Percentiles rank a stretch among this genome's conserved stretches.
Evolutionary conservation across 148 eudicot genomes (phyloP).

Genomic region (Amaranthus palmeri): DNA sequence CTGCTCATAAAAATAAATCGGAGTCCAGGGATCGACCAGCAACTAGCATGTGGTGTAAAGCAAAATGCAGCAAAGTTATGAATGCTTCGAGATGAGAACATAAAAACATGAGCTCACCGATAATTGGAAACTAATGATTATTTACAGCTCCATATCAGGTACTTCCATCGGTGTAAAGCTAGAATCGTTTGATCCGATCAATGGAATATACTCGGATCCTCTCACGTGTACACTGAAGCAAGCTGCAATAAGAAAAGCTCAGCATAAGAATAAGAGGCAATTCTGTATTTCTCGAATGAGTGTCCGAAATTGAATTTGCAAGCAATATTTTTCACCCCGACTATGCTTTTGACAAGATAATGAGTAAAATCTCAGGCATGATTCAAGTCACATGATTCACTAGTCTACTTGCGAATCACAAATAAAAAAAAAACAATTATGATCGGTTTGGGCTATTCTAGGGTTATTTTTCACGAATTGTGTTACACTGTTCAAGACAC

Average conservation of each 20-base stretch:
- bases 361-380: too few species aligned
- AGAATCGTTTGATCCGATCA: slow-evolving; percentile 61
- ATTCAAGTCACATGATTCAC: too few species aligned
- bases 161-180: slow-evolving; percentile 59
- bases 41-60: background rate
- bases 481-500: too few species aligned
- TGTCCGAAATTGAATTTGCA: too few species aligned
- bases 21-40: background rate
- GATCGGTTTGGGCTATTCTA: too few species aligned
- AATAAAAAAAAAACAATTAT: too few species aligned
- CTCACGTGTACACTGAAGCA: slow-evolving; percentile 92
- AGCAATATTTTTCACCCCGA: too few species aligned
- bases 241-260: slow-evolving; percentile 41
- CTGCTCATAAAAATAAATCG: too few species aligned
- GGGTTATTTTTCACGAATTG: too few species aligned
- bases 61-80: slow-evolving; percentile 1
- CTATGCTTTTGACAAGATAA: too few species aligned
- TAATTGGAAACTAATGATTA: background rate
- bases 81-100: background rate
- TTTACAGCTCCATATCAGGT: slow-evolving; percentile 47
- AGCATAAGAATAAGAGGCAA: slow-evolving; percentile 2
- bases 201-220: slow-evolving; percentile 88
- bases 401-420: too few species aligned
- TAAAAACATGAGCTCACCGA: background rate
- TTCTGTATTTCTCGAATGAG: too few species aligned